Conservation (phyloP, 2,329 filamentous ascomycete genomes). For the Zymoseptoria brevis region DNA sequence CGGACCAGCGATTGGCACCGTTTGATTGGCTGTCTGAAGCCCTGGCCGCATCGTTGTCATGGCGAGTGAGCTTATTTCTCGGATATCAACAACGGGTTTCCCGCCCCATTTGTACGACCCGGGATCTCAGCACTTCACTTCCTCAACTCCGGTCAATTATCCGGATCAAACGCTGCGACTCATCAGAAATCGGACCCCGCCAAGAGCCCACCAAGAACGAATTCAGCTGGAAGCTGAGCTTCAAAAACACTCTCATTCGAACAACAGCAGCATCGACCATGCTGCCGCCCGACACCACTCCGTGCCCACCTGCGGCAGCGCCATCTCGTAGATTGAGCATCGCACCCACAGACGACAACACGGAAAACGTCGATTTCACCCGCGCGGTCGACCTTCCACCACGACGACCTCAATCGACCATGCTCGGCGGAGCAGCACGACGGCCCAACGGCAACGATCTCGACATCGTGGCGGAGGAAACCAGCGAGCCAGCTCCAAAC, state of each 20-base stretch:
- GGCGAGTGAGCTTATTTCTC: too few species aligned
- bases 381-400: constrained; percentile 25
- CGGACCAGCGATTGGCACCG: too few species aligned
- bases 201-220: not conserved
- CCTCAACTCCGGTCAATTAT: not conserved
- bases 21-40: too few species aligned
- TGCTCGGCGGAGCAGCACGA: constrained; percentile 16
- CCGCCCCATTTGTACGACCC: too few species aligned
- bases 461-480: constrained; percentile 28
- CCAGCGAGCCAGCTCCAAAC: constrained; percentile 7
- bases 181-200: not conserved
- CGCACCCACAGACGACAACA: constrained; percentile 19
- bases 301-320: not conserved
- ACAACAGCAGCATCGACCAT: not conserved
- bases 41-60: too few species aligned
- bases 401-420: constrained; percentile 15
- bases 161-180: not conserved
- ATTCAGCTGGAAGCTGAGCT: not conserved
- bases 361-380: constrained; percentile 26
- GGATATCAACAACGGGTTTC: too few species aligned
- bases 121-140: not conserved
- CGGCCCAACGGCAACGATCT: constrained; percentile 21
- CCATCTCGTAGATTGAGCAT: not conserved
- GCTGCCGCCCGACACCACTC: not conserved
- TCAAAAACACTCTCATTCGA: not conserved